These are phyloP conservation scores for Xylariaceae sp. DNA, from an alignment of 2,329 filamentous ascomycete genomes.

Conservation along the genomic window DNA sequence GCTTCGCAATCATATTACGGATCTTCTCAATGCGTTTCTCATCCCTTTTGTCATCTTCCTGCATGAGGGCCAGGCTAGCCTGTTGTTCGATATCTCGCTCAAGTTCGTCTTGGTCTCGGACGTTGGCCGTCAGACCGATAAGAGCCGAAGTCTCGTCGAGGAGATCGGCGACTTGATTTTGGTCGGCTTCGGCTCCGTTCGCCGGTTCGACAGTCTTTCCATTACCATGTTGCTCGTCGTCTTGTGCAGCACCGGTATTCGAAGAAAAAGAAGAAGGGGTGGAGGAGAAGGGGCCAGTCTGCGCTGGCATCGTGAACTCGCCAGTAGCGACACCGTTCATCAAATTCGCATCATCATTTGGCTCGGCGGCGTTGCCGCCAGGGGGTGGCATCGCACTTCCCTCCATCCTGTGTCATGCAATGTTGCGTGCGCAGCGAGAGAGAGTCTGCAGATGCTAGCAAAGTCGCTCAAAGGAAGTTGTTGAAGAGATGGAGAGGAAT, in stretches of 20 bases:
- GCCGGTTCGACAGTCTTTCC: background rate
- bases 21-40: slow-evolving; percentile 57
- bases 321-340: background rate
- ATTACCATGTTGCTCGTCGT: background rate
- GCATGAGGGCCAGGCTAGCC: slow-evolving; percentile 54
- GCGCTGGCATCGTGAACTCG: background rate
- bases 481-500: no score
- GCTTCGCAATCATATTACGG: slow-evolving; percentile 49
- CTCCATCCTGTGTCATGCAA: slow-evolving; percentile 4
- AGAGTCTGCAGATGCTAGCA: no score
- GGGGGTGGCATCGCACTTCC: background rate
- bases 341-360: background rate
- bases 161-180: slow-evolving; percentile 2
- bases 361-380: background rate
- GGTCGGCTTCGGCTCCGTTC: background rate
- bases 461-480: no score
- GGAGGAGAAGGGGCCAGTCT: background rate
- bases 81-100: slow-evolving; percentile 75
- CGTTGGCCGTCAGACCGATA: slow-evolving; percentile 58
- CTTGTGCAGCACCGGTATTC: background rate
- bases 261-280: background rate
- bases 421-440: background rate
- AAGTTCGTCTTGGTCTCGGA: slow-evolving; percentile 82
- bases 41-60: slow-evolving; percentile 59
- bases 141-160: slow-evolving; percentile 57